phyloP scores from a whole-genome alignment of 129 eudicot species.

The Saposhnikovia divaricata region DNA sequence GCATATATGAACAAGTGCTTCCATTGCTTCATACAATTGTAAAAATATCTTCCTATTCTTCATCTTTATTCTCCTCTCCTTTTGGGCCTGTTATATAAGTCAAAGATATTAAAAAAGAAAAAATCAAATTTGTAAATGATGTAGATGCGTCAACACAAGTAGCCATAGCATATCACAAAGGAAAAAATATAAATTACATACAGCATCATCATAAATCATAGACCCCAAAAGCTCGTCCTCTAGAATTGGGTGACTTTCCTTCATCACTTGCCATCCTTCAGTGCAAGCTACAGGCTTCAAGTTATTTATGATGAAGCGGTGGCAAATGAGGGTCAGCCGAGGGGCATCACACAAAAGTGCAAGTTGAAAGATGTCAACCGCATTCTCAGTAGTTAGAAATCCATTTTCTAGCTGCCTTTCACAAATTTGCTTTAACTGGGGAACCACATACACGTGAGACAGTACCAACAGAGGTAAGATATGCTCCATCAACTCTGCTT shows the following conservation, averaged over 20 bases:
- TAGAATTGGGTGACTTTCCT: slow-evolving; percentile 69
- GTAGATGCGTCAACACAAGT: background rate
- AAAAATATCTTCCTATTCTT: slow-evolving; percentile 51
- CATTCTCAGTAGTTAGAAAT: slow-evolving; percentile 51
- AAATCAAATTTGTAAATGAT: background rate
- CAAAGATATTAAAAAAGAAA: background rate
- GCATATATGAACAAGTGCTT: slow-evolving; percentile 90
- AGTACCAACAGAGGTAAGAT: slow-evolving; percentile 63
- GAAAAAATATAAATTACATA: slow-evolving; percentile 19
- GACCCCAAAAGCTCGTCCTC: slow-evolving; percentile 55
- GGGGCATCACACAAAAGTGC: slow-evolving; percentile 90
- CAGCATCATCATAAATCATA: slow-evolving; percentile 40
- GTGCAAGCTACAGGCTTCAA: slow-evolving; percentile 52
- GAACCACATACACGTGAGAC: slow-evolving; percentile 64
- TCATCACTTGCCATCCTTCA: slow-evolving; percentile 87
- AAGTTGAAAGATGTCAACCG: slow-evolving; percentile 67
- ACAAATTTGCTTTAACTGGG: slow-evolving; percentile 62
- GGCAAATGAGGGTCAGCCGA: slow-evolving; percentile 68
- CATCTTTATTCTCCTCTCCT: slow-evolving; percentile 42
- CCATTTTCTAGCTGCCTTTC: slow-evolving; percentile 53
- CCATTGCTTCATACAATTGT: slow-evolving; percentile 91
- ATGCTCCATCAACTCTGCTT: slow-evolving; percentile 51
- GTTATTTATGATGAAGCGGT: slow-evolving; percentile 53
- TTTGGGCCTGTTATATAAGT: slow-evolving; percentile 32
- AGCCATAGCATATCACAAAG: background rate